Conservation (phyloP, 768 basidiomycete species). For the Suillus alpinus region DNA sequence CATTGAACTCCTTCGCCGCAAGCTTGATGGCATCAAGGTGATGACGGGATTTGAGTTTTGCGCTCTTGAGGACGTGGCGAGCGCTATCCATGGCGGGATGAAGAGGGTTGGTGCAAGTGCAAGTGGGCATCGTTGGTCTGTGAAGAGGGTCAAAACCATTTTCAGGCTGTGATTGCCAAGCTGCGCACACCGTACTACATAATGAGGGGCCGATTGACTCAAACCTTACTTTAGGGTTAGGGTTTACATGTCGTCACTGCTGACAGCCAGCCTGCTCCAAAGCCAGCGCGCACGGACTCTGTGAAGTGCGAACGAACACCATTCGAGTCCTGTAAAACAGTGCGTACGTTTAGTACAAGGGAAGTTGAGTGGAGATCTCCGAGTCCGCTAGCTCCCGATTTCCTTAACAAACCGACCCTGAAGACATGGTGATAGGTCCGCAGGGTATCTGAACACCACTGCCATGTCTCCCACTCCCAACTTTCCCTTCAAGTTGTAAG, state of each 20-base stretch:
- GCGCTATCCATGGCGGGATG: slow-evolving; percentile 11
- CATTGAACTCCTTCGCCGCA: slow-evolving; percentile 31
- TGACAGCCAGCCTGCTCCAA: no score
- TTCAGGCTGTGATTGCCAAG: neutral
- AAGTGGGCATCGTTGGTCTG: neutral
- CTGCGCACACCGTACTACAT: neutral
- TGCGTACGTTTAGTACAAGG: neutral
- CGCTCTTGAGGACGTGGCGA: slow-evolving; percentile 2
- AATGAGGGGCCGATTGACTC: neutral
- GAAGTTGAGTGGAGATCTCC: neutral
- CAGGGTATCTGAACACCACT: neutral
- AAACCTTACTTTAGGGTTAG: slow-evolving; percentile 9
- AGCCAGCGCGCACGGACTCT: neutral
- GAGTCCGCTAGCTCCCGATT: neutral
- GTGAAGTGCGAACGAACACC: neutral
- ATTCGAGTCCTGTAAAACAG: neutral
- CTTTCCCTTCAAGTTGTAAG: neutral
- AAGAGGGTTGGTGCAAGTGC: slow-evolving; percentile 3
- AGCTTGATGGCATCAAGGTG: slow-evolving; percentile 30
- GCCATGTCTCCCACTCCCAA: neutral
- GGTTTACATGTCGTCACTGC: neutral
- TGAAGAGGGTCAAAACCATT: neutral
- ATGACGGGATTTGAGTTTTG: slow-evolving; percentile 25
- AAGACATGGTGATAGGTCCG: neutral
- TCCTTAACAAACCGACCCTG: neutral